Base-by-base conservation (phyloP, 805 yeast genomes). In the Ascoidea tarda region DNA sequence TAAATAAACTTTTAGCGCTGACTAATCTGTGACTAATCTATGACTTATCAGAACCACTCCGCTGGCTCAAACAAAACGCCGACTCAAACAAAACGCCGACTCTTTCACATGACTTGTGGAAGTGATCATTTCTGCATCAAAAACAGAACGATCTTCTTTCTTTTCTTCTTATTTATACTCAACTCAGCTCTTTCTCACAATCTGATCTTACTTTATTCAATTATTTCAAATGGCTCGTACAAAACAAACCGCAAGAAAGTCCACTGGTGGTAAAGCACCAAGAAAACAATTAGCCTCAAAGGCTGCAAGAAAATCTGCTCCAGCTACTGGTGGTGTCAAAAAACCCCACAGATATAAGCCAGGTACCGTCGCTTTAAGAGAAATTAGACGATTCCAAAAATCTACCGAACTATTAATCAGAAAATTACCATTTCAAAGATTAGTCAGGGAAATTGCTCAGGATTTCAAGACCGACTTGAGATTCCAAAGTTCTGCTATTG, bases 281-380 rank as follows among this genome's bases (percentile, higher is more conserved):
- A 85, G 95, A 85, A 86, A 85, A 73, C 95, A 85, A 72, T 76
- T 85, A 65, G 95, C 95, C 59, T 85, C 95, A 56, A 85, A 85
- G 76, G 95, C 93, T 64, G 95, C 95, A 59, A 85, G 95, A 84
- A 85, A 85, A 69, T 85, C 93, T 46, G 95, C 95, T 51, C 95
- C 95, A 81, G 77, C 87, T 52, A 78, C 89, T 57, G 93, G 93
- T 69, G 95, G 95, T 83, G 93, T 86, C 64, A 85, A 85, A 82
- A 85, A 85, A 73, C 93, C 93, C 59, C 95, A 86, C 82, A 86
- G 96, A 84, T 87, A 87, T 78, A 85, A 85, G 86, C 95, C 96
- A 75, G 96, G 96, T 82, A 87, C 93, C 67, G 93, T 85, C 66
- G 97, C 97, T 58, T 79, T 88, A 70, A 84, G 96, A 77, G 98